These are phyloP conservation scores for Paramyrothecium roridum DNA, from an alignment of 2,329 filamentous ascomycete genomes.

Conservation along the genomic window DNA sequence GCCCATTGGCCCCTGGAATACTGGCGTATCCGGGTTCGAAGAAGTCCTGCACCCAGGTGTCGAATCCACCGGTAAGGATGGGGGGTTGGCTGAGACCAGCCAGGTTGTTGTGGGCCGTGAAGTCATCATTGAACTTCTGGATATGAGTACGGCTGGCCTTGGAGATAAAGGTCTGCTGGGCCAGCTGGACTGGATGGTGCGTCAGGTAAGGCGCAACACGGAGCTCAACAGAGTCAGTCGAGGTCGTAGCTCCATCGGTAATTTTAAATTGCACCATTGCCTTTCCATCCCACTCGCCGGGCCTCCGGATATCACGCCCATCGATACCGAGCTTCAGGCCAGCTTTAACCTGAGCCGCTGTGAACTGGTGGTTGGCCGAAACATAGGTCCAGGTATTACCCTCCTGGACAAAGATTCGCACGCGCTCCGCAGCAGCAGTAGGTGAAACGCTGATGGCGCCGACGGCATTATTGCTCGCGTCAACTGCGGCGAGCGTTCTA, in stretches of 20 bases:
- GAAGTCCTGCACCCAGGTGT: slow-evolving; percentile 36
- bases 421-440: slow-evolving; percentile 11
- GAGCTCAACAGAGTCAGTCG: slow-evolving; percentile 23
- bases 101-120: background rate
- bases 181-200: slow-evolving; percentile 30
- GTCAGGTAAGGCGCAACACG: slow-evolving; percentile 30
- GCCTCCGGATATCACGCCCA: slow-evolving; percentile 21
- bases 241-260: slow-evolving; percentile 10
- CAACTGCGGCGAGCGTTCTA: slow-evolving; percentile 18
- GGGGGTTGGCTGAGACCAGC: slow-evolving; percentile 1
- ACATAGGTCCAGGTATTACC: slow-evolving; percentile 19
- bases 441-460: slow-evolving; percentile 10
- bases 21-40: slow-evolving; percentile 34
- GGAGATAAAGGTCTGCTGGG: slow-evolving; percentile 15
- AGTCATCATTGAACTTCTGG: slow-evolving; percentile 1
- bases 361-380: slow-evolving; percentile 19
- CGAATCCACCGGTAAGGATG: slow-evolving; percentile 8
- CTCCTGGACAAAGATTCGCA: slow-evolving; percentile 23
- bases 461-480: slow-evolving; percentile 9
- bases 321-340: slow-evolving; percentile 31
- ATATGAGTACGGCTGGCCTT: background rate
- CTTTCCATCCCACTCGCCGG: slow-evolving; percentile 20
- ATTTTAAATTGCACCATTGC: slow-evolving; percentile 26
- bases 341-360: slow-evolving; percentile 16
- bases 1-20: slow-evolving; percentile 32